Conservation (phyloP, 176 grass and related monocot genomes). For the Lolium multiflorum region DNA sequence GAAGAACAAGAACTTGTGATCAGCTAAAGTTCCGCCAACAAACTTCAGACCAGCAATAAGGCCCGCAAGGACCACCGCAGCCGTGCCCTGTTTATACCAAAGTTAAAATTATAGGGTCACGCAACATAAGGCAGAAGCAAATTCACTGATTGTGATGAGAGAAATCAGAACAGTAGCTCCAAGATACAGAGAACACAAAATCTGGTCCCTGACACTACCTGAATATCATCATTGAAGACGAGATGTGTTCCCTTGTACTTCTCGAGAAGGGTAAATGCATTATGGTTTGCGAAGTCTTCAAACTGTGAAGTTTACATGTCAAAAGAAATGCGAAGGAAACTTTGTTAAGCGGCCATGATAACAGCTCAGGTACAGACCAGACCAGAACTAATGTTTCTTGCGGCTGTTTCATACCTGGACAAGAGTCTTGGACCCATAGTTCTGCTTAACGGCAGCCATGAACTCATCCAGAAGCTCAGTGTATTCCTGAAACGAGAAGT, state of each 20-base stretch:
- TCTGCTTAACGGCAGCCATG: constrained; percentile 86
- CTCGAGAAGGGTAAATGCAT: constrained; percentile 88
- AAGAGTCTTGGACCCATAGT: constrained; percentile 90
- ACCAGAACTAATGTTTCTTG: neutral
- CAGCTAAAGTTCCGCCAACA: constrained; percentile 68
- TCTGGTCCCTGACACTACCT: constrained; percentile 49
- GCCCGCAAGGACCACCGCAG: constrained; percentile 85
- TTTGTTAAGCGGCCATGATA: neutral
- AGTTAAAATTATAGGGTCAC: neutral
- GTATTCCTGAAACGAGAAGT: constrained; percentile 68
- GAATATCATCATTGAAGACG: constrained; percentile 98
- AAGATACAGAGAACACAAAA: neutral
- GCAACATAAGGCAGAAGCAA: constrained; percentile 4
- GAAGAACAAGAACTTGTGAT: constrained; percentile 90
- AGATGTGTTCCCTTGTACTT: constrained; percentile 85
- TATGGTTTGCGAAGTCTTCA: constrained; percentile 94
- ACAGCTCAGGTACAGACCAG: neutral
- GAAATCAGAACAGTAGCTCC: neutral
- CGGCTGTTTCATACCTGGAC: constrained; percentile 62
- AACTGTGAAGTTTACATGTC: constrained; percentile 53
- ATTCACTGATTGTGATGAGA: neutral
- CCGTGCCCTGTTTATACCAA: constrained; percentile 68
- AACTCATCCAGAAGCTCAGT: constrained; percentile 81
- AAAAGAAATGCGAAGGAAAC: neutral
- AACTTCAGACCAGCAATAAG: constrained; percentile 74